Evolutionary conservation across 495 filamentous ascomycete species (phyloP).

Genomic region (Penicillium desertorum): DNA sequence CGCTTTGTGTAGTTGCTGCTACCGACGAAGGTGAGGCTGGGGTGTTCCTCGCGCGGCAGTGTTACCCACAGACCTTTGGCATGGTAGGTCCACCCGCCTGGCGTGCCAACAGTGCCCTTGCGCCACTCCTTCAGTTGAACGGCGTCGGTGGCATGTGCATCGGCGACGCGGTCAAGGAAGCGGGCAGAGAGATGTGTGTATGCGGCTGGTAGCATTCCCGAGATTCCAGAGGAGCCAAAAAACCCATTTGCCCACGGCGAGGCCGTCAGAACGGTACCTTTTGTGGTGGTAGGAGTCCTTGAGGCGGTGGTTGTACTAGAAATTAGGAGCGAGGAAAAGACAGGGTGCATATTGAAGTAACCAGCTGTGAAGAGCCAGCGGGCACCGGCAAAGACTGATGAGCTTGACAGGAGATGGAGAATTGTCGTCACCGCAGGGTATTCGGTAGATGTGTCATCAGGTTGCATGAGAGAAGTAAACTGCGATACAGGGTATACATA

Average conservation of each 20-base stretch:
- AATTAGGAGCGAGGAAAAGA: slow-evolving; percentile 75
- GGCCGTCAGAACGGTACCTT: slow-evolving; percentile 87
- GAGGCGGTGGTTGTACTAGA: slow-evolving; percentile 48
- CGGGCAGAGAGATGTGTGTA: slow-evolving; percentile 83
- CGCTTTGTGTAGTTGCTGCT: slow-evolving; percentile 96
- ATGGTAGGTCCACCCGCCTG: slow-evolving; percentile 93
- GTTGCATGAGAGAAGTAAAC: slow-evolving; percentile 76
- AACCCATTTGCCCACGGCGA: slow-evolving; percentile 95
- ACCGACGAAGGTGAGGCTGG: slow-evolving; percentile 80
- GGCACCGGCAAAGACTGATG: slow-evolving; percentile 59
- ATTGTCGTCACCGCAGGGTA: slow-evolving; percentile 74
- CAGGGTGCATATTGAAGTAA: slow-evolving; percentile 93
- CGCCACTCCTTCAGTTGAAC: slow-evolving; percentile 89
- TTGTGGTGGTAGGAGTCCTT: slow-evolving; percentile 40
- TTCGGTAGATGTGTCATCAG: slow-evolving; percentile 78
- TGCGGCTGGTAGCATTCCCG: slow-evolving; percentile 83
- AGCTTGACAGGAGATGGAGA: slow-evolving; percentile 59
- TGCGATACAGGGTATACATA: slow-evolving; percentile 80
- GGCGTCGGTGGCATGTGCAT: slow-evolving; percentile 54
- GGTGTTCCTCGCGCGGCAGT: slow-evolving; percentile 56
- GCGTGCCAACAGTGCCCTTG: slow-evolving; percentile 73
- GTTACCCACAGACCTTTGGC: slow-evolving; percentile 96
- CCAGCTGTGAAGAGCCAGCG: slow-evolving; percentile 96
- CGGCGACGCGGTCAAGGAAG: slow-evolving; percentile 72
- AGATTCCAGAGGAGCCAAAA: slow-evolving; percentile 83